Conservation (phyloP, 2,329 filamentous ascomycete species). For the Diaporthe humulicola region DNA sequence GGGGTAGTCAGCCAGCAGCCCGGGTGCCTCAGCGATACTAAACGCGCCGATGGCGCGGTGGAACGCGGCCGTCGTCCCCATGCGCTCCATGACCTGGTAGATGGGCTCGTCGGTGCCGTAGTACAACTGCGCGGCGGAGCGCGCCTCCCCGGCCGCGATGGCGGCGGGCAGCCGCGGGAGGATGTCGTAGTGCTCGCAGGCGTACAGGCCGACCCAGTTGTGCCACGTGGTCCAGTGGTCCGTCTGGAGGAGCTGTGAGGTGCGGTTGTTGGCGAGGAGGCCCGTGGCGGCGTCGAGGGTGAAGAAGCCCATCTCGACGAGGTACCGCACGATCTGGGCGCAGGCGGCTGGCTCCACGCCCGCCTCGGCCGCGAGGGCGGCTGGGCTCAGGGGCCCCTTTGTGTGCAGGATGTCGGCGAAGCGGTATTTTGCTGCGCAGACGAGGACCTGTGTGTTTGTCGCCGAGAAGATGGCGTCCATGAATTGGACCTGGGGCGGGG, state of each 20-base stretch:
- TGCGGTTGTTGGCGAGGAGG: constrained; percentile 51
- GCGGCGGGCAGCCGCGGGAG: constrained; percentile 54
- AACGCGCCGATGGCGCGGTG: constrained; percentile 54
- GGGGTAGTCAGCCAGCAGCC: constrained; percentile 56
- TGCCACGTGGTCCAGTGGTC: constrained; percentile 61
- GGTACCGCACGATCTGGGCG: constrained; percentile 10
- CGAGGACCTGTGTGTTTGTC: constrained; percentile 1
- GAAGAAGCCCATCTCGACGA: constrained; percentile 46
- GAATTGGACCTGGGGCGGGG: not conserved
- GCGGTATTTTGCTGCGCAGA: not conserved
- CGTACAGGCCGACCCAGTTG: constrained; percentile 58
- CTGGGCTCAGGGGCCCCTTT: not conserved
- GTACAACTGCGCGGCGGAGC: constrained; percentile 54
- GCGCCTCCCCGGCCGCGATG: constrained; percentile 41
- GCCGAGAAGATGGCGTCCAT: constrained; percentile 19
- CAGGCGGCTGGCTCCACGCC: not conserved
- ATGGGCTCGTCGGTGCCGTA: constrained; percentile 56
- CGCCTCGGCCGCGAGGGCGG: not conserved
- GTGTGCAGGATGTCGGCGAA: constrained; percentile 4
- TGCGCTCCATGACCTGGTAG: constrained; percentile 53
- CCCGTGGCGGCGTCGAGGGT: constrained; percentile 45
- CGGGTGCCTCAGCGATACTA: constrained; percentile 53
- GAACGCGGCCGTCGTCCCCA: constrained; percentile 50
- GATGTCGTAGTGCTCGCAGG: constrained; percentile 59
- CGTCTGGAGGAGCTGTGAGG: constrained; percentile 49